Evolutionary conservation across 2,329 filamentous ascomycete species (phyloP).

Genomic region (Thelonectria olida): DNA sequence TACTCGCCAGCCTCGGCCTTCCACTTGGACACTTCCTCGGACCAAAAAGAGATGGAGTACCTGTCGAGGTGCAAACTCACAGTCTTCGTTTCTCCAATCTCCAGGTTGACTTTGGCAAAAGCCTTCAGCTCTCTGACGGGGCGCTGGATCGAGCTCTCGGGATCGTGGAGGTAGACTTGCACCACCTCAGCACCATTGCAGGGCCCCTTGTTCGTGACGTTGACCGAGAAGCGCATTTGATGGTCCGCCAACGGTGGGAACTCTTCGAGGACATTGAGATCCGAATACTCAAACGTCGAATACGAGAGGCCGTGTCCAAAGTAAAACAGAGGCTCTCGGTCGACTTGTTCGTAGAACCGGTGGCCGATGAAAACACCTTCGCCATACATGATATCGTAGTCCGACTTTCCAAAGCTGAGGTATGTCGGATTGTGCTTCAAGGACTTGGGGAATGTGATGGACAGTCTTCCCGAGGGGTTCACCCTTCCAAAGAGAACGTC

Average conservation of each 20-base stretch:
- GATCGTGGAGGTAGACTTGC: slow-evolving; percentile 20
- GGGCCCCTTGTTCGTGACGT: slow-evolving; percentile 7
- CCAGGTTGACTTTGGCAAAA: slow-evolving; percentile 14
- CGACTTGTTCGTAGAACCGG: slow-evolving; percentile 71
- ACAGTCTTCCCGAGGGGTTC: slow-evolving; percentile 12
- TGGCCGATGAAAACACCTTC: slow-evolving; percentile 78
- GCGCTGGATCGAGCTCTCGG: background rate
- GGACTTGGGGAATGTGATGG: slow-evolving; percentile 61
- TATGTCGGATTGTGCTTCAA: slow-evolving; percentile 73
- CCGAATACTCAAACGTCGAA: slow-evolving; percentile 61
- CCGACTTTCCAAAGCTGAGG: slow-evolving; percentile 76
- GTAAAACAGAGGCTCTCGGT: slow-evolving; percentile 69
- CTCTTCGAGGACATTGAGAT: background rate
- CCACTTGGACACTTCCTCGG: slow-evolving; percentile 7
- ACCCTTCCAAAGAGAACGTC: slow-evolving; percentile 14
- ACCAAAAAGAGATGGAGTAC: slow-evolving; percentile 13
- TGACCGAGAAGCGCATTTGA: background rate
- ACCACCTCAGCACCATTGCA: slow-evolving; percentile 9
- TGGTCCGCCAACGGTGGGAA: background rate
- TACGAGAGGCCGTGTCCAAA: slow-evolving; percentile 64
- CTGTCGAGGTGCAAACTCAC: slow-evolving; percentile 1
- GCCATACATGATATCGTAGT: slow-evolving; percentile 70
- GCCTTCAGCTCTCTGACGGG: slow-evolving; percentile 21
- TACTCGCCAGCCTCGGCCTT: slow-evolving; percentile 27
- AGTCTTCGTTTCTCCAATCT: background rate